phyloP scores from a whole-genome alignment of 176 grass and related monocot genomes.

The Oryza meyeriana region DNA sequence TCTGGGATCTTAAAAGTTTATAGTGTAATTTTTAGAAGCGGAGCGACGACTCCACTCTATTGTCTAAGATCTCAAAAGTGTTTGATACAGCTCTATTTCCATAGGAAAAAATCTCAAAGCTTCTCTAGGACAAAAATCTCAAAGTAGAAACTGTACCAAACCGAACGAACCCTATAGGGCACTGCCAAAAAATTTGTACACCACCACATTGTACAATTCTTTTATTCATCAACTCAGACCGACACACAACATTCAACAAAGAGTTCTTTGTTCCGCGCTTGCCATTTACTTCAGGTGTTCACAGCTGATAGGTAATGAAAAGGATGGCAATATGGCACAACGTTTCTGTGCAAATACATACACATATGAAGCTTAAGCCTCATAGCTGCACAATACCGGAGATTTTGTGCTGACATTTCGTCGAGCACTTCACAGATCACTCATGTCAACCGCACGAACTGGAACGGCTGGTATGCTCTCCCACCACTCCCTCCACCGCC shows the following conservation, averaged over 20 bases:
- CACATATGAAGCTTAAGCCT: background rate
- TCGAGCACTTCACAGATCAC: background rate
- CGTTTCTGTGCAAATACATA: background rate
- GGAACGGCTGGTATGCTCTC: conserved; percentile 74
- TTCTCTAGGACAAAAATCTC: too few relatives aligned
- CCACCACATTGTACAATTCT: too few relatives aligned
- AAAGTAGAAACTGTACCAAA: too few relatives aligned
- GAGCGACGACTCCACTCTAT: too few relatives aligned
- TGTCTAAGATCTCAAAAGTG: too few relatives aligned
- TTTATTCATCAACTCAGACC: background rate
- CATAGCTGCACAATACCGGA: background rate
- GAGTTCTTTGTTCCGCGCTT: background rate
- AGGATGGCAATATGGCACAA: background rate
- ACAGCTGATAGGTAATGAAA: background rate
- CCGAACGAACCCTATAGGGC: too few relatives aligned
- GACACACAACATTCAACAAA: background rate
- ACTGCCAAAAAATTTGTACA: background rate
- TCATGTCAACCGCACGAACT: conserved; percentile 43
- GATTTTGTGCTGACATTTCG: background rate
- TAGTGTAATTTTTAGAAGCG: too few relatives aligned
- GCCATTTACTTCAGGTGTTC: background rate
- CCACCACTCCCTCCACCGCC: conserved; percentile 90
- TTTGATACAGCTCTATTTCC: too few relatives aligned
- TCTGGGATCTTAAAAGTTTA: too few relatives aligned
- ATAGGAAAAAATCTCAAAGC: too few relatives aligned